Percentiles rank a stretch among this genome's conserved stretches.
Conservation (phyloP, 371 early-diverging fungal genomes). For the Syncephalastrum contaminatum region DNA sequence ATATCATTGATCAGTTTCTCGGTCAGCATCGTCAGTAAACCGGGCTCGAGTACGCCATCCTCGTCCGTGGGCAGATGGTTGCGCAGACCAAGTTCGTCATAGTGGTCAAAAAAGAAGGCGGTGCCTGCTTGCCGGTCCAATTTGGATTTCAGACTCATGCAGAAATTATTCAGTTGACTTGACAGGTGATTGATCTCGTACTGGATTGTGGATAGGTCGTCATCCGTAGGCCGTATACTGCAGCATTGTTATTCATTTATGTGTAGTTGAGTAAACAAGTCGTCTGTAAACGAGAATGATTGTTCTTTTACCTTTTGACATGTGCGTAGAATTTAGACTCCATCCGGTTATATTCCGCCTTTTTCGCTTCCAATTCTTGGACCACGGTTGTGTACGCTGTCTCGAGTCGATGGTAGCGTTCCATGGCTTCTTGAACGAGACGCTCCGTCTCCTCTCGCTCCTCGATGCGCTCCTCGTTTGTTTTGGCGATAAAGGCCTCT, state of each 20-base stretch:
- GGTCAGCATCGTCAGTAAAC: slow-evolving; percentile 38
- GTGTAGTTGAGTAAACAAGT: not conserved
- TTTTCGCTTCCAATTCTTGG: slow-evolving; percentile 32
- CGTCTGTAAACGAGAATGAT: too few relatives aligned
- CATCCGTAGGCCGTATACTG: slow-evolving; percentile 48
- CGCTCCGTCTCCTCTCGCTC: slow-evolving; percentile 15
- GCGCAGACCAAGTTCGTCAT: too few relatives aligned
- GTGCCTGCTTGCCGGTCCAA: slow-evolving; percentile 36
- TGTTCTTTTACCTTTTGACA: slow-evolving; percentile 17
- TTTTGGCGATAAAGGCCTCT: slow-evolving; percentile 22
- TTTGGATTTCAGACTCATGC: slow-evolving; percentile 40
- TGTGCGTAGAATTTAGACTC: slow-evolving; percentile 44
- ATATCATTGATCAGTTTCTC: slow-evolving; percentile 38
- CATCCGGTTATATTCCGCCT: slow-evolving; percentile 36
- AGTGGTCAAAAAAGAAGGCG: slow-evolving; percentile 17
- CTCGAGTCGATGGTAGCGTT: slow-evolving; percentile 22
- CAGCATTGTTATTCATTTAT: not conserved
- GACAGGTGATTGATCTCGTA: slow-evolving; percentile 40
- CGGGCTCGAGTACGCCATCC: slow-evolving; percentile 24
- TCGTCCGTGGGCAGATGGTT: slow-evolving; percentile 12
- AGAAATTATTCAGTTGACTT: slow-evolving; percentile 40
- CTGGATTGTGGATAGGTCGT: slow-evolving; percentile 49
- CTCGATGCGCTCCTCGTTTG: slow-evolving; percentile 22
- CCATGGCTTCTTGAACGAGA: slow-evolving; percentile 22
- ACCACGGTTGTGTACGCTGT: slow-evolving; percentile 12